phyloP scores from a whole-genome alignment of 345 rosid species.

The Lepidium sativum region DNA sequence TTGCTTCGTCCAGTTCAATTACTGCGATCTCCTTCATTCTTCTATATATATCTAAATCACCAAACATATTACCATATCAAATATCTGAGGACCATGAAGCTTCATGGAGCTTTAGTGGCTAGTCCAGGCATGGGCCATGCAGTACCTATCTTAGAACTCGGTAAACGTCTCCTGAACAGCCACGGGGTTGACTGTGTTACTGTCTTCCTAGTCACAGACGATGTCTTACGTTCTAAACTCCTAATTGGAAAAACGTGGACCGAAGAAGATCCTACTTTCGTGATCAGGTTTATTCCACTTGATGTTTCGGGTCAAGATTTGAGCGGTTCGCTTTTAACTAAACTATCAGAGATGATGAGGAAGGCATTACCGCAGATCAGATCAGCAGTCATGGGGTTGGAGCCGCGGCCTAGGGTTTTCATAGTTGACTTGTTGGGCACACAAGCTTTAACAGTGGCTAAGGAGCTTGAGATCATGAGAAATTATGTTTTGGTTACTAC shows the following conservation, averaged over 20 bases:
- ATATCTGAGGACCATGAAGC: not conserved
- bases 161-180: slow-evolving; percentile 17
- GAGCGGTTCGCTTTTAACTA: slow-evolving; percentile 14
- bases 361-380: slow-evolving; percentile 33
- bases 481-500: slow-evolving; percentile 38
- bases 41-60: slow-evolving; percentile 6
- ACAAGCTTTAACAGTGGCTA: slow-evolving; percentile 39
- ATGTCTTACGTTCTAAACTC: slow-evolving; percentile 10
- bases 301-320: slow-evolving; percentile 21
- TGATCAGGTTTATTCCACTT: slow-evolving; percentile 23
- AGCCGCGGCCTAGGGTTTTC: slow-evolving; percentile 30
- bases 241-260: not conserved
- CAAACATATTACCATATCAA: not conserved
- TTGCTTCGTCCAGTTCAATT: not conserved
- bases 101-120: slow-evolving; percentile 25
- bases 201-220: slow-evolving; percentile 19
- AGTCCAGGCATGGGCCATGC: slow-evolving; percentile 36
- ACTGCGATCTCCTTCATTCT: not conserved
- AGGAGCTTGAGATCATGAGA: slow-evolving; percentile 33
- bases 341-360: slow-evolving; percentile 33
- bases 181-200: slow-evolving; percentile 16
- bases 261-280: slow-evolving; percentile 9
- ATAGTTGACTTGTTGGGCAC: slow-evolving; percentile 49
- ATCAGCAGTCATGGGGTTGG: slow-evolving; percentile 25
- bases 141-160: slow-evolving; percentile 23